These are phyloP conservation scores for Steccherinum ochraceum DNA, from an alignment of 768 basidiomycete genomes.

Conservation along the genomic window DNA sequence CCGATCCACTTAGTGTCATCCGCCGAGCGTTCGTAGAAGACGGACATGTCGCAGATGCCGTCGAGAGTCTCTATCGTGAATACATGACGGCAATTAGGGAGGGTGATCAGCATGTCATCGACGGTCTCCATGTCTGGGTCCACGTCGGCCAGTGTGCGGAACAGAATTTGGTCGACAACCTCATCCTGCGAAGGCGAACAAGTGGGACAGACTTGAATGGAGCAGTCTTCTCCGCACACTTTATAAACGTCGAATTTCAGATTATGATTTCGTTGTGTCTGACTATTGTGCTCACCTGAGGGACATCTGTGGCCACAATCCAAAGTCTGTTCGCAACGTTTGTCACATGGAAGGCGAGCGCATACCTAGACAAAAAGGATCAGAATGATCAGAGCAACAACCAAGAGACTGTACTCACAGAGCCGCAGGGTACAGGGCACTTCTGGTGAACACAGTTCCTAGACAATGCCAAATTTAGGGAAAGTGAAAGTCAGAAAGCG, in stretches of 20 bases:
- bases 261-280: slow-evolving; percentile 1
- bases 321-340: slow-evolving; percentile 41
- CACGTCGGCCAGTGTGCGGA: slow-evolving; percentile 44
- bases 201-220: slow-evolving; percentile 42
- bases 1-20: slow-evolving; percentile 36
- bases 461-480: slow-evolving; percentile 18
- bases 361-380: slow-evolving; percentile 40
- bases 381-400: too few relatives aligned
- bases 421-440: slow-evolving; percentile 64
- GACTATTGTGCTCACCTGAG: slow-evolving; percentile 39
- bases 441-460: slow-evolving; percentile 43
- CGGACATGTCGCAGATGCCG: slow-evolving; percentile 43
- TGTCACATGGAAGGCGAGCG: slow-evolving; percentile 57
- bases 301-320: slow-evolving; percentile 61
- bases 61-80: slow-evolving; percentile 73
- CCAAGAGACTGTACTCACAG: too few relatives aligned
- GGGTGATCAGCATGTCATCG: slow-evolving; percentile 52
- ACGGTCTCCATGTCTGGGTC: slow-evolving; percentile 30
- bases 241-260: slow-evolving; percentile 3
- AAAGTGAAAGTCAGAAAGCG: not conserved
- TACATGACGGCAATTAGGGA: slow-evolving; percentile 53
- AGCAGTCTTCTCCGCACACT: slow-evolving; percentile 69
- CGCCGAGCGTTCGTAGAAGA: slow-evolving; percentile 40
- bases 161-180: slow-evolving; percentile 57
- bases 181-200: slow-evolving; percentile 38